Base-by-base conservation (phyloP, 345 rosid genomes). In the Salix purpurea region DNA sequence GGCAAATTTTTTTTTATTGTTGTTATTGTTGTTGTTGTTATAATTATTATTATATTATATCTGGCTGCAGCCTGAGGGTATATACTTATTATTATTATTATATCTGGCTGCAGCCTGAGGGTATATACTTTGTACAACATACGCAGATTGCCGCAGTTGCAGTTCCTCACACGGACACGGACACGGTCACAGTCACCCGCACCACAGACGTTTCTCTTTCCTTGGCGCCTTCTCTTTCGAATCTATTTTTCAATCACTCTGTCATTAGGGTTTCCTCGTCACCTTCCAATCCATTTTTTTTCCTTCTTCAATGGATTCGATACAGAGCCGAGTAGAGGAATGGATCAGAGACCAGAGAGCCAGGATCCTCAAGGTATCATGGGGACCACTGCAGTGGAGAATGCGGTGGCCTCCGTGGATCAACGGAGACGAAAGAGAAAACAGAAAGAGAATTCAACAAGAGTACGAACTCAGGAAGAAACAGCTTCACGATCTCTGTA, bases 271-370 rank as follows among this genome's bases (percentile, higher is more conserved):
- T 46, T 46, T 46, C 18, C 1, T 15, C 16, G 18, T 11, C 52
- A 46, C 46, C 16, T 65, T 61, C 61, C n/a, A 36, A 23, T 10
- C 48, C 15, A 23, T 13, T 39, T 56, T 4, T 19, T 40, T 9
- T 26, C 7, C 30, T 62, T 56, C 42, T 4, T 5, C 74, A 58
- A 88, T 90, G 92, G 88, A 89, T 84, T 85, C 90, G 64, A 83
- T 92, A 76, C 99, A 91, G 78, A 82, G 79, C 79, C 83, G 92
- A 79, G 87, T 91, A 69, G 97, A 93, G 85, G 69, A 97, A 34
- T 95, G 99, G 99, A 89, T 95, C 88, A 95, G 83, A 77, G 99
- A 90, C 82, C 99, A 93, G 88, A 84, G 86, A 10, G 89, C 89
- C 28, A 93, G 78, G 88, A 79, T 95, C 80, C 79, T 82, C 24